These are phyloP conservation scores for Aspergillus cristatus DNA, from an alignment of 495 filamentous ascomycete genomes.

Conservation along the genomic window DNA sequence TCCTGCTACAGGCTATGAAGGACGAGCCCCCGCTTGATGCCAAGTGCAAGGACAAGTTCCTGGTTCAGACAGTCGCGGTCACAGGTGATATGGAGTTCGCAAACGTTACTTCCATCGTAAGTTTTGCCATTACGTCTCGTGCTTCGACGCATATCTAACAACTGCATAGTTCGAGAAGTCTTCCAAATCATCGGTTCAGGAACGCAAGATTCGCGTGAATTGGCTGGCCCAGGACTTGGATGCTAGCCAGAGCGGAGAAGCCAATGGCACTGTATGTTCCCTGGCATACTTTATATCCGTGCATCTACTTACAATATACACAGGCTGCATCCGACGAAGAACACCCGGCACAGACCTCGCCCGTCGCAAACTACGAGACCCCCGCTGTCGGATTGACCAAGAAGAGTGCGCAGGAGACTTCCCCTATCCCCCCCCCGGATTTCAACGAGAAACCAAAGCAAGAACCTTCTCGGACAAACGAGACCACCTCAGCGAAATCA, in stretches of 20 bases:
- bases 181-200: slow-evolving; percentile 68
- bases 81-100: slow-evolving; percentile 72
- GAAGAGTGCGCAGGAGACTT: slow-evolving; percentile 19
- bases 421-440: slow-evolving; percentile 31
- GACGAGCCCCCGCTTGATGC: slow-evolving; percentile 77
- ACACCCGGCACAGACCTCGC: slow-evolving; percentile 49
- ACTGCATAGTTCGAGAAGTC: slow-evolving; percentile 52
- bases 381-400: slow-evolving; percentile 32
- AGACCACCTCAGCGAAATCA: slow-evolving; percentile 1
- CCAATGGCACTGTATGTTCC: slow-evolving; percentile 39
- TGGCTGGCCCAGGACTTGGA: slow-evolving; percentile 45
- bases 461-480: slow-evolving; percentile 22
- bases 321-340: slow-evolving; percentile 31
- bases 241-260: slow-evolving; percentile 29
- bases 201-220: slow-evolving; percentile 92
- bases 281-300: background rate
- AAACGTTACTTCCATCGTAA: slow-evolving; percentile 71
- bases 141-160: slow-evolving; percentile 9
- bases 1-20: slow-evolving; percentile 96
- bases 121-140: slow-evolving; percentile 13
- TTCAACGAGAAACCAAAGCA: slow-evolving; percentile 35
- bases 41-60: slow-evolving; percentile 94
- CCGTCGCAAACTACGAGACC: slow-evolving; percentile 42
- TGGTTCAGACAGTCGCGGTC: slow-evolving; percentile 88
- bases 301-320: slow-evolving; percentile 1